Evolutionary conservation across 305 asterid genomes (phyloP).

Genomic region (Solanum hybrid): DNA sequence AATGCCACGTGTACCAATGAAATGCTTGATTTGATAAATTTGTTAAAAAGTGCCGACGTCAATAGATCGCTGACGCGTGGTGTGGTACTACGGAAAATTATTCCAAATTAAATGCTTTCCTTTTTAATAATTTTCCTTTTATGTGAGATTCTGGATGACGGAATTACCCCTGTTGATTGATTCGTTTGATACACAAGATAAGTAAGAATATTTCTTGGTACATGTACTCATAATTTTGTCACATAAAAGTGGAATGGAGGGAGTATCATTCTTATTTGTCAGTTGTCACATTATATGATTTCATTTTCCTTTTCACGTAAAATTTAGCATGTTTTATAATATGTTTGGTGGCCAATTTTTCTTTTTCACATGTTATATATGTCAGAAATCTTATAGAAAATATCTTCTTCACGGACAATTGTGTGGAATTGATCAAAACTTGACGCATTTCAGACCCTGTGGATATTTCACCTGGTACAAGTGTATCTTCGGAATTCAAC

Average conservation of each 20-base stretch:
- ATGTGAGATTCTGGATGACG: neutral
- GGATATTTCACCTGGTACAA: neutral
- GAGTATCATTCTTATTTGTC: neutral
- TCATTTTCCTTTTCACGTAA: neutral
- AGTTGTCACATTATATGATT: neutral
- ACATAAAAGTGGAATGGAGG: neutral
- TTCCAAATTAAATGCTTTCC: neutral
- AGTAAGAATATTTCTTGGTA: neutral
- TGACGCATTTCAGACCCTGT: fast-evolving
- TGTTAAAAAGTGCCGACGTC: neutral
- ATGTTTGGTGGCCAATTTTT: neutral
- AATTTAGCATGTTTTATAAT: neutral
- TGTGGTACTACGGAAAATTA: neutral
- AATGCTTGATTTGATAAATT: neutral
- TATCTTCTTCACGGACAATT: fast-evolving
- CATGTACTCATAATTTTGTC: no score
- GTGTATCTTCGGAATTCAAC: no score
- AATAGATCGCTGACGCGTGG: conserved; percentile 26
- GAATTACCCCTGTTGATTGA: conserved; percentile 3
- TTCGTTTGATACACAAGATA: neutral
- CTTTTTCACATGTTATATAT: neutral
- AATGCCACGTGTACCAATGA: neutral
- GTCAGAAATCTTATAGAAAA: no score
- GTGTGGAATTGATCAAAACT: neutral
- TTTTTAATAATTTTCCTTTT: conserved; percentile 5